A percentile compares a stretch with the other conserved stretches of the same genome.
Conservation (phyloP, 2,329 filamentous ascomycete species). For the Talaromyces funiculosus region DNA sequence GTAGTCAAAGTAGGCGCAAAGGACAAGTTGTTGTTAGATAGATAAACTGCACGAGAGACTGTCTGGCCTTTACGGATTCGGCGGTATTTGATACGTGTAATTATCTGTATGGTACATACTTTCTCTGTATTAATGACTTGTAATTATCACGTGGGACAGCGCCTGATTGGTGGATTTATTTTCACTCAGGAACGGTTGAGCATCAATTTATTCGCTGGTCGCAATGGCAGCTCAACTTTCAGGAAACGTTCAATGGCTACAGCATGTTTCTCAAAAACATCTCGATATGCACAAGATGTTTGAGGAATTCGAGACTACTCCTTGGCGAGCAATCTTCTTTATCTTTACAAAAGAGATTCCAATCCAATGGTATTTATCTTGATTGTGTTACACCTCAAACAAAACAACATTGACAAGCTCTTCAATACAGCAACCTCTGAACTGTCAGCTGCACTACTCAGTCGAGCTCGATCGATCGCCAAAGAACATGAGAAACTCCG, state of each 20-base stretch:
- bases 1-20: neutral
- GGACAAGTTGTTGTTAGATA: constrained; percentile 12
- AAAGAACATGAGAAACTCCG: constrained; percentile 52
- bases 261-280: constrained; percentile 12
- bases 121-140: neutral
- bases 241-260: neutral
- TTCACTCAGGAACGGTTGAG: neutral
- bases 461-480: constrained; percentile 51
- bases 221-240: neutral
- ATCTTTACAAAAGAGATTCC: constrained; percentile 20
- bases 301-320: constrained; percentile 35
- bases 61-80: constrained; percentile 33
- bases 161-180: neutral
- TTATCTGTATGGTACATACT: neutral
- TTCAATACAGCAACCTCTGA: constrained; percentile 21
- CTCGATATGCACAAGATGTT: constrained; percentile 45
- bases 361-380: constrained; percentile 26
- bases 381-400: neutral
- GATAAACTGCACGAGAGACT: neutral
- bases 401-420: constrained; percentile 12
- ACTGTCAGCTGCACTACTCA: constrained; percentile 52
- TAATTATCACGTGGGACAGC: constrained; percentile 4
- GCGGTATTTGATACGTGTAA: constrained; percentile 17
- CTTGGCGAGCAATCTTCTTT: constrained; percentile 21
- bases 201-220: neutral